Base-by-base conservation (phyloP, 768 basidiomycete species). In the Brasilioporus rufonigricans region DNA sequence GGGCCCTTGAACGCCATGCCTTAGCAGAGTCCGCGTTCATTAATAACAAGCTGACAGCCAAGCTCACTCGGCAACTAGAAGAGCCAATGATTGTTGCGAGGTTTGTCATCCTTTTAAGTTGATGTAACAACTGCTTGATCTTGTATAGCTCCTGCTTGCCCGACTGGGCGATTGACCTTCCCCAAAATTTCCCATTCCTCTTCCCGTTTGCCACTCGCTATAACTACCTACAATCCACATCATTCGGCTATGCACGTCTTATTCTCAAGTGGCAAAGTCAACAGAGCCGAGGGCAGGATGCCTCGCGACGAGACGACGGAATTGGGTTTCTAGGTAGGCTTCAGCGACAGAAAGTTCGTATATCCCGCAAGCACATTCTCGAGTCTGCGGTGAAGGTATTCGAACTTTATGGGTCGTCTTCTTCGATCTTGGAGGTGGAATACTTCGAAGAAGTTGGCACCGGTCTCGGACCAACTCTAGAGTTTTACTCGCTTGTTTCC, bases 361-460 rank as follows among this genome's bases (percentile, higher is more conserved):
- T 99, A 59, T 95, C 94, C 16, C 83, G 97, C 54, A 91, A 91
- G 60, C 91, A 96, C 65, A 87, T 98, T 27, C 80, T 99, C 21
- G 96, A 98, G 70, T 96, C 94, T 19, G 94, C 93, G 1, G 87
- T 95, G 65, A 98, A 98, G 71, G 92, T 95, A 10, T 92, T 99
- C 60, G 94, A 96, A 67, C 82, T 98, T 47, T 99, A 98, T 63
- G 97, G 97, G 1, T 91, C 92, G 0, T 93, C 92, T 2, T 91
- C 89, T 5, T 93, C 93, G 0, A 85, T 98, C 21, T 81, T 99
- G 39, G 97, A 99, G 69, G 93, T 98, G 48, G 95, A 99, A 74
- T 98, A 98, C 74, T 98, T 98, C 65, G 93, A 97, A 66, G 97
- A 99, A 76, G 95, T 98, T 45, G 97, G 97, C 19, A 98, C 96